Percentiles rank a stretch among this genome's conserved stretches.
Conservation (phyloP, 352 stramenopile genomes). For the Phytophthora constricta region DNA sequence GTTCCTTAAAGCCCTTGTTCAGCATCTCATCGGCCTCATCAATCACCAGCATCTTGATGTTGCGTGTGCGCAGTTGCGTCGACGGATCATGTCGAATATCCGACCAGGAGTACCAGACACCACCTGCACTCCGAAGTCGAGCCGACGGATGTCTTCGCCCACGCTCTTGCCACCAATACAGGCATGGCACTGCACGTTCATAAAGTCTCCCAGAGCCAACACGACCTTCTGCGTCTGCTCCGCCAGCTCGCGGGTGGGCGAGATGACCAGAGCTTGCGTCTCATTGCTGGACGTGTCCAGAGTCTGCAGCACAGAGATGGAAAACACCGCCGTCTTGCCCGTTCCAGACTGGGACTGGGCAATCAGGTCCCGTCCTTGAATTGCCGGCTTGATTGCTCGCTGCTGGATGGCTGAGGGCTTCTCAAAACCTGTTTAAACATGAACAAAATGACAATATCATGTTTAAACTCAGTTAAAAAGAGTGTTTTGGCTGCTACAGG, state of each 20-base stretch:
- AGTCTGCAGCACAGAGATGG: constrained; percentile 94
- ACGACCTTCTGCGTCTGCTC: constrained; percentile 98
- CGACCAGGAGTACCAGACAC: constrained; percentile 97
- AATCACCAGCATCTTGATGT: constrained; percentile 96
- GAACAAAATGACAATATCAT: constrained; percentile 7
- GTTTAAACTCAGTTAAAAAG: too few species aligned
- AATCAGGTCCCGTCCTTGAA: constrained; percentile 96
- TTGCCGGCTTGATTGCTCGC: constrained; percentile 96
- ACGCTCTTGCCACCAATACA: constrained; percentile 97
- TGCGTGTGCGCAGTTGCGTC: constrained; percentile 91
- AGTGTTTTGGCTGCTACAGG: constrained; percentile 3
- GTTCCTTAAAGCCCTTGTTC: constrained; percentile 97
- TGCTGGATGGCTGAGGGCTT: constrained; percentile 99
- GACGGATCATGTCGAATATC: constrained; percentile 98
- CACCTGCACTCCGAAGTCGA: constrained; percentile 95
- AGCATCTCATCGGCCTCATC: constrained; percentile 99
- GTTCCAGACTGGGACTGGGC: constrained; percentile 96
- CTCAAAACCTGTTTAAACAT: constrained; percentile 88
- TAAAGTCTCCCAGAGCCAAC: constrained; percentile 95
- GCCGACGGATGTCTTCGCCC: constrained; percentile 93
- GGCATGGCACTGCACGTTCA: constrained; percentile 97
- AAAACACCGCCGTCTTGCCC: constrained; percentile 96
- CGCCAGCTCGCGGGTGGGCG: constrained; percentile 96
- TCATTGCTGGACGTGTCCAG: constrained; percentile 93
- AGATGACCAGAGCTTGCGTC: constrained; percentile 96